Conservation (phyloP, 345 rosid species). For the Rhodamnia argentea region DNA sequence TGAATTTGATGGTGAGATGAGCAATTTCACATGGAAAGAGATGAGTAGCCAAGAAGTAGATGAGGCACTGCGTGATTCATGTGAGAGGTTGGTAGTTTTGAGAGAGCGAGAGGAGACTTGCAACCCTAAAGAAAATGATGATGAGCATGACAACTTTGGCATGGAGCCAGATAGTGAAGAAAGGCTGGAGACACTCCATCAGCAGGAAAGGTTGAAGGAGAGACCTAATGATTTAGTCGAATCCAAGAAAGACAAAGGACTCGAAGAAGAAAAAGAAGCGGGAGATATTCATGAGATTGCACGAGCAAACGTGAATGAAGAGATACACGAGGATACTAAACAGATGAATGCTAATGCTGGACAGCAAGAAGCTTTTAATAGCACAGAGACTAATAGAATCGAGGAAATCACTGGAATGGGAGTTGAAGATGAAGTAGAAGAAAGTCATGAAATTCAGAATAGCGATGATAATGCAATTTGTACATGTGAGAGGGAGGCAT, state of each 20-base stretch:
- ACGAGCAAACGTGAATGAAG: not conserved
- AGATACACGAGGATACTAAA: not conserved
- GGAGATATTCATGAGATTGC: not conserved
- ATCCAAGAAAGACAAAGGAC: slow-evolving; percentile 1
- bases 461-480: not conserved
- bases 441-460: not conserved
- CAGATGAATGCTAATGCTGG: slow-evolving; percentile 1
- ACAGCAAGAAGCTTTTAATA: slow-evolving; percentile 20
- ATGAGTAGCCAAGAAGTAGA: slow-evolving; percentile 5
- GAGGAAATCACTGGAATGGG: slow-evolving; percentile 3
- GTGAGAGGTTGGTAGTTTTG: slow-evolving; percentile 7
- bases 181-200: not conserved
- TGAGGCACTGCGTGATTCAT: slow-evolving; percentile 10
- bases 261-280: not conserved
- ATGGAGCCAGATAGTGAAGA: slow-evolving; percentile 1
- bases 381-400: slow-evolving; percentile 13
- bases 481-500: not conserved
- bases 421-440: not conserved
- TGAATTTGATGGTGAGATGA: not conserved
- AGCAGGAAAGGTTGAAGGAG: slow-evolving; percentile 5
- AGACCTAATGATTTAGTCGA: slow-evolving; percentile 4
- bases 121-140: slow-evolving; percentile 7
- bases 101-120: slow-evolving; percentile 3
- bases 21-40: not conserved
- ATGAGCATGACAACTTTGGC: slow-evolving; percentile 4